These are phyloP conservation scores for Auriscalpium microsporum DNA, from an alignment of 768 basidiomycete species.

Conservation along the genomic window DNA sequence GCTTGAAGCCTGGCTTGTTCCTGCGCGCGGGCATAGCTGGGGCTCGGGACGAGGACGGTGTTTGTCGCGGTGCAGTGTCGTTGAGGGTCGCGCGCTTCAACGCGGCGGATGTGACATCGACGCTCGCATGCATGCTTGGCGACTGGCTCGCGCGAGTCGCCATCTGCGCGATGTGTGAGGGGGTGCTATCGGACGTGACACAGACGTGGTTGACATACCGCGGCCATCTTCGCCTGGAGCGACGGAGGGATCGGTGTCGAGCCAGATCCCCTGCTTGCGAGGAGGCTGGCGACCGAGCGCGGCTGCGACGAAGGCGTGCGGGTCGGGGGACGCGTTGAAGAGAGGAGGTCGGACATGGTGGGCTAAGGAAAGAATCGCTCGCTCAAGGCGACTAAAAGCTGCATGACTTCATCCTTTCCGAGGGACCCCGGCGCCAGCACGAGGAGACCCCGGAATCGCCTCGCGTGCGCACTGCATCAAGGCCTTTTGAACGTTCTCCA, in stretches of 20 bases:
- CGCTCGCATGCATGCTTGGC: conserved; percentile 18
- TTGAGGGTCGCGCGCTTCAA: conserved; percentile 30
- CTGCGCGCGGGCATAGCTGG: conserved; percentile 35
- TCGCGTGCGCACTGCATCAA: too few species aligned
- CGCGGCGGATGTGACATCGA: conserved; percentile 35
- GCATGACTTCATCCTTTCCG: too few species aligned
- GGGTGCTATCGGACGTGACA: conserved; percentile 7
- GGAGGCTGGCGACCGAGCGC: conserved; percentile 31
- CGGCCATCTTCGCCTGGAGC: conserved; percentile 91
- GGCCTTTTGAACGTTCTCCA: too few species aligned
- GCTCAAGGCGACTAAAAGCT: too few species aligned
- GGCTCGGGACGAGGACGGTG: conserved; percentile 25
- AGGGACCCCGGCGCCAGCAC: too few species aligned
- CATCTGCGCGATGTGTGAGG: conserved; percentile 31
- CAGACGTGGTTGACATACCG: conserved; percentile 39
- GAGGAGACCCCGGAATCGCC: too few species aligned
- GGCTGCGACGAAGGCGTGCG: conserved; percentile 15
- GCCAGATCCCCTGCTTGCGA: conserved; percentile 32
- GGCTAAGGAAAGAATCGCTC: too few species aligned
- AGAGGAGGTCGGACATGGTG: background rate
- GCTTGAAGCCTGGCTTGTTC: conserved; percentile 46
- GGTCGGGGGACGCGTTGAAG: conserved; percentile 1
- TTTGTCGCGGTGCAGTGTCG: conserved; percentile 22
- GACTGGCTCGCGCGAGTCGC: conserved; percentile 30
- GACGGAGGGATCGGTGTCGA: conserved; percentile 77